phyloP scores from a whole-genome alignment of 1,284 basidiomycete genomes.

The Phellopilus nigrolimitatus region DNA sequence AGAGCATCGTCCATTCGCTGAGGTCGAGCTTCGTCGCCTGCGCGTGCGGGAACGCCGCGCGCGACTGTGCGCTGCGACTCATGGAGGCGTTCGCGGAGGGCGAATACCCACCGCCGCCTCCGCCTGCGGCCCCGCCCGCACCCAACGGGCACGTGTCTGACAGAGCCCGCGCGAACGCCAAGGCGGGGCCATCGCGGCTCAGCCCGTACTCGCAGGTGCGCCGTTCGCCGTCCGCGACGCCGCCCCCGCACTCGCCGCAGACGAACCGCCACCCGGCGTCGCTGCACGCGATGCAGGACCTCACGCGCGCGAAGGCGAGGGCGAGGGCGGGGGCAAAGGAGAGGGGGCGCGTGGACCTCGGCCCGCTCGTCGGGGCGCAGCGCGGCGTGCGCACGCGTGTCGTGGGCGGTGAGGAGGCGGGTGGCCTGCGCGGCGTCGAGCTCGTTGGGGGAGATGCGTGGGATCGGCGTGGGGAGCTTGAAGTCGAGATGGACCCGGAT shows the following conservation, averaged over 20 bases:
- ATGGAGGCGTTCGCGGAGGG: constrained; percentile 63
- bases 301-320: neutral
- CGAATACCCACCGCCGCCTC: constrained; percentile 26
- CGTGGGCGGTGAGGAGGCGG: constrained; percentile 40
- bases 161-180: neutral
- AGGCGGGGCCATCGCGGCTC: neutral
- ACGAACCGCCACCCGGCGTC: constrained; percentile 11
- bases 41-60: constrained; percentile 60
- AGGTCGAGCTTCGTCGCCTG: constrained; percentile 74
- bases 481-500: neutral
- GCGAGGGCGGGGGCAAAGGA: neutral
- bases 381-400: constrained; percentile 64
- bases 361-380: constrained; percentile 61
- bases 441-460: constrained; percentile 31
- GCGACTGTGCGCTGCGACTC: constrained; percentile 61
- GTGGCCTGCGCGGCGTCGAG: constrained; percentile 62
- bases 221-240: neutral
- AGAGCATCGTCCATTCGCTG: constrained; percentile 68
- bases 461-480: constrained; percentile 5
- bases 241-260: neutral
- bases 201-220: neutral
- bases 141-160: neutral
- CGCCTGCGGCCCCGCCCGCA: neutral
- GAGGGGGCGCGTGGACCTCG: constrained; percentile 44
- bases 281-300: constrained; percentile 1